Evolutionary conservation across 495 filamentous ascomycete species (phyloP), one percentile per base, ranked within the genome.

Genomic region (Ramalina peruviana): DNA sequence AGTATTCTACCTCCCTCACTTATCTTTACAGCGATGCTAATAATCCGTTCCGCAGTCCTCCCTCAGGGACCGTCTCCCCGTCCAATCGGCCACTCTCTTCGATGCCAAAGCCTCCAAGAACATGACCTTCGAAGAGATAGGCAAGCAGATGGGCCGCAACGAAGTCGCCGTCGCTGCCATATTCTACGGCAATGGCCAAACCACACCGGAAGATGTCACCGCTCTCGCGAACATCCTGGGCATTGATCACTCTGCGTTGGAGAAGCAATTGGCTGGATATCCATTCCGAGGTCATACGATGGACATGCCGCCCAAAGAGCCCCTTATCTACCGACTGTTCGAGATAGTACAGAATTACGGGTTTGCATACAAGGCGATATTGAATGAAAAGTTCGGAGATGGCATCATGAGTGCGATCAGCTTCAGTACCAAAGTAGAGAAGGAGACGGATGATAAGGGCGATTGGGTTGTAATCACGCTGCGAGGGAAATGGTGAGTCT

Each of bases 381-480:
- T 98, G 64, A 98, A 98, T 61, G 92, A 98, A 77, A 98, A 95
- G 72, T 96, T 98, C 68, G 92, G 92, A 0, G 92, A 98, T 66
- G 92, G 92, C 0, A 98, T 98, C 59, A 96, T 98, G 92, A 94
- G 87, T 60, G 92, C 90, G 0, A 95, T 98, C 62, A 77, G 81
- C 6, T 98, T 98, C 62, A 82, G 79, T 37, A 93, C 88, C 1
- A 89, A 88, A 66, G 86, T 98, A 13, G 87, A 96, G 69, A 96
- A 95, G 75, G 92, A 98, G 77, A 79, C 79, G 7, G 92, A 96
- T 67, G 74, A 85, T 59, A 89, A 88, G 16, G 80, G 76, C 54
- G 70, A 72, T 38, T 94, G 89, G 89, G 92, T 83, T 15, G 79
- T 88, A 44, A 98, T 98, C 64, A 94, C 88, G 4, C 59, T 96